These are phyloP conservation scores for Pholiota microspora DNA, from an alignment of 768 basidiomycete species.

Conservation along the genomic window DNA sequence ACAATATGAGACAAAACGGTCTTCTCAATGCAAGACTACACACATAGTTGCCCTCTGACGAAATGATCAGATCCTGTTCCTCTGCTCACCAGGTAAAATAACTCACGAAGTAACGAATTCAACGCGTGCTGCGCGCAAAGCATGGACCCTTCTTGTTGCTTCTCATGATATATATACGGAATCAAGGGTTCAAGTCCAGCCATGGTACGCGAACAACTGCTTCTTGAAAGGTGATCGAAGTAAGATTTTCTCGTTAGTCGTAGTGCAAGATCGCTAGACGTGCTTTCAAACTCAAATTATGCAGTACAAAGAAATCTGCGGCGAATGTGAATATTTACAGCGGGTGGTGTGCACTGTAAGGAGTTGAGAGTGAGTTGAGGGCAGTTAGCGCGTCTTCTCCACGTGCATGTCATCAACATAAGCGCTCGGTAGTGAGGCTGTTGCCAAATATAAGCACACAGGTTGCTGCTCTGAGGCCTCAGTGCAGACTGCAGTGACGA, in stretches of 20 bases:
- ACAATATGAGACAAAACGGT: neutral
- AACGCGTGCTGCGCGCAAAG: constrained; percentile 87
- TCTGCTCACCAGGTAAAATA: constrained; percentile 3
- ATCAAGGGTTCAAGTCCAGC: constrained; percentile 54
- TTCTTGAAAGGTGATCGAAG: no score
- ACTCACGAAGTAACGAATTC: constrained; percentile 76
- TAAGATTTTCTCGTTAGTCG: no score
- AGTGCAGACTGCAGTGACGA: no score
- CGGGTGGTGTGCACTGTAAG: no score
- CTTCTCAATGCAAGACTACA: constrained; percentile 9
- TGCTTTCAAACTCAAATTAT: no score
- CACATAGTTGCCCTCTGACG: constrained; percentile 43
- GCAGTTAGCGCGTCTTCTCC: neutral
- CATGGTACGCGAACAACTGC: no score
- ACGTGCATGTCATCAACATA: neutral
- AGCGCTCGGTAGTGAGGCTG: neutral
- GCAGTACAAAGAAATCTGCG: no score
- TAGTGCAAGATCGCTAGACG: no score
- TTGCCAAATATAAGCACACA: constrained; percentile 7
- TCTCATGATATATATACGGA: constrained; percentile 72
- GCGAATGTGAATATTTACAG: no score
- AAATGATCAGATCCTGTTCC: neutral
- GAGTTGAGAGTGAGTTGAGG: neutral
- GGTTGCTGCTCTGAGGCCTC: neutral
- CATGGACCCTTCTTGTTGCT: constrained; percentile 75